phyloP scores from a whole-genome alignment of 23 red algal genomes.

The Gracilaria domingensis region DNA sequence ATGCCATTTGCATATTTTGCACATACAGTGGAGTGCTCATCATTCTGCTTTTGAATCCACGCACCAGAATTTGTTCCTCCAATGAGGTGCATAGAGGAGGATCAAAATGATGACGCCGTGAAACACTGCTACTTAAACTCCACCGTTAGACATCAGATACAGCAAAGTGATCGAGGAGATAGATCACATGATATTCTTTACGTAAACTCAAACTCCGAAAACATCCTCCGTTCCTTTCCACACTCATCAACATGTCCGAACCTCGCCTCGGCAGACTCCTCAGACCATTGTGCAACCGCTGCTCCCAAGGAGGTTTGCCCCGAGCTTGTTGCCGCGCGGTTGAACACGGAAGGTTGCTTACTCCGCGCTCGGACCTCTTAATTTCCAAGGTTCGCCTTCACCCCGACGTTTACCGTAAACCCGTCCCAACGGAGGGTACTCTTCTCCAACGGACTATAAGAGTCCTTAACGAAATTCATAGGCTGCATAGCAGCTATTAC shows the following conservation, averaged over 20 bases:
- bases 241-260: not conserved
- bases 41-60: too few relatives aligned
- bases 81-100: not conserved
- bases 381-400: constrained; percentile 7
- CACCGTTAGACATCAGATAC: too few relatives aligned
- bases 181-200: constrained; percentile 6
- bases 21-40: too few relatives aligned
- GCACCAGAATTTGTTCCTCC: not conserved
- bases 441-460: constrained; percentile 4
- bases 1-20: too few relatives aligned
- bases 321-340: constrained; percentile 17
- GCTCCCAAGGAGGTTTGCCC: not conserved
- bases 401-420: constrained; percentile 24
- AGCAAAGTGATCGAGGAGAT: constrained; percentile 8
- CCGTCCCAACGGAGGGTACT: not conserved
- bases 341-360: not conserved
- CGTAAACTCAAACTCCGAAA: not conserved
- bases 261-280: not conserved
- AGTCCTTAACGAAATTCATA: not conserved
- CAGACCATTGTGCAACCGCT: constrained; percentile 10
- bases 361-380: not conserved
- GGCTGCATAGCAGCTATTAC: constrained; percentile 29
- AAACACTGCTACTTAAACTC: too few relatives aligned
- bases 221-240: not conserved
- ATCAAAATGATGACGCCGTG: too few relatives aligned